Conservation (phyloP, 2,329 filamentous ascomycete genomes). For the Clonostachys chloroleuca region DNA sequence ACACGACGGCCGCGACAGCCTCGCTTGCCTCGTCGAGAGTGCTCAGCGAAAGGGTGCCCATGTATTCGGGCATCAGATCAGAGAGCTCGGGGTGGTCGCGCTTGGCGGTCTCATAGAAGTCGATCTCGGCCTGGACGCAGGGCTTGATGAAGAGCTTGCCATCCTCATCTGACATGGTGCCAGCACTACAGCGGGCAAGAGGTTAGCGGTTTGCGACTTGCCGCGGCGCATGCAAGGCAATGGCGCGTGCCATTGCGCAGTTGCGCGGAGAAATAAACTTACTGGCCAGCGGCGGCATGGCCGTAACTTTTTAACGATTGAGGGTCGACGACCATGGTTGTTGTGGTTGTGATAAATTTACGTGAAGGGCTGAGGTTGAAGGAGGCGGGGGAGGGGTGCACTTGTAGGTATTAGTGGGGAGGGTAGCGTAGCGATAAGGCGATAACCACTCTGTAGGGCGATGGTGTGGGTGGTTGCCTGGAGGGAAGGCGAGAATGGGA, state of each 20-base stretch:
- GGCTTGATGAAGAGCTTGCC: conserved; percentile 93
- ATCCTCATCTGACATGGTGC: conserved; percentile 78
- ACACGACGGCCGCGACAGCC: conserved; percentile 36
- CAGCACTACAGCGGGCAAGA: conserved; percentile 57
- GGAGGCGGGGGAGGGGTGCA: not conserved
- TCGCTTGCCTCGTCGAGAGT: conserved; percentile 46
- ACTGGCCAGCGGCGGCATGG: conserved; percentile 82
- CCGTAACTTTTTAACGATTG: conserved; percentile 58
- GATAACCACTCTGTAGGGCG: not conserved
- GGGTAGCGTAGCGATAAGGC: not conserved
- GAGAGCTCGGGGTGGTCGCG: conserved; percentile 66
- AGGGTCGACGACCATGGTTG: too few species aligned
- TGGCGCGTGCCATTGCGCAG: too few species aligned
- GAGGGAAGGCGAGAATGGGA: not conserved
- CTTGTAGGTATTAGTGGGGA: not conserved
- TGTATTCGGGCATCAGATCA: conserved; percentile 77
- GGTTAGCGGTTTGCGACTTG: not conserved
- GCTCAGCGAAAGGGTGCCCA: conserved; percentile 74
- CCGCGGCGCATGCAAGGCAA: not conserved
- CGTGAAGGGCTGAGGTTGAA: too few species aligned
- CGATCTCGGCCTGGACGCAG: conserved; percentile 78
- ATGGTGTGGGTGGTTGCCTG: not conserved
- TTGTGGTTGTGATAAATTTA: too few species aligned
- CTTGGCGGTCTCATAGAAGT: conserved; percentile 77
- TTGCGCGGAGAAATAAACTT: conserved; percentile 31